Conservation (phyloP, 371 early-diverging fungal genomes). For the Actinomortierella wolfii region DNA sequence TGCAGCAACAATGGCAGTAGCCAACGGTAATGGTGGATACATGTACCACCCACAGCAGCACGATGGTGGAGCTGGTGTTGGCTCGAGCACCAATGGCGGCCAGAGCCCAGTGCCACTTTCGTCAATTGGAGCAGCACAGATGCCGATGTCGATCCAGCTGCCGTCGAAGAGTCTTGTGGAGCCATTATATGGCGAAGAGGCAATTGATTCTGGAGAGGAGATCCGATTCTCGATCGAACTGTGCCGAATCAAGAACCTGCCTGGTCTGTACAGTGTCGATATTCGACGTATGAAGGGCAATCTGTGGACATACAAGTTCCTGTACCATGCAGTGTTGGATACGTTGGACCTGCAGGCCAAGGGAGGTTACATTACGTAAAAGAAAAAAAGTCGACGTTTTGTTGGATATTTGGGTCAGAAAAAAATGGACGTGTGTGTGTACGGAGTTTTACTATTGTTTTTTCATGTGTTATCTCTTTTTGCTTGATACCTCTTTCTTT, state of each 20-base stretch:
- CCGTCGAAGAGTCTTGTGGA: constrained; percentile 24
- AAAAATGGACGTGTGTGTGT: too few relatives aligned
- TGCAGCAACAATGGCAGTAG: too few relatives aligned
- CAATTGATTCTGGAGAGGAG: constrained; percentile 84
- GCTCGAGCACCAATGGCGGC: background rate
- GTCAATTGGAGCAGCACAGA: constrained; percentile 4
- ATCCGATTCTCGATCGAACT: constrained; percentile 86
- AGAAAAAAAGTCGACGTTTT: too few relatives aligned
- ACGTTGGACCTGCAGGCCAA: constrained; percentile 61
- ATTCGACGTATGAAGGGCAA: constrained; percentile 91
- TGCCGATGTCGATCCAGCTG: constrained; percentile 10
- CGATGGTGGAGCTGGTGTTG: background rate
- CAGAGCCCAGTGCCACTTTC: background rate
- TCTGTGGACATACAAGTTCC: constrained; percentile 90
- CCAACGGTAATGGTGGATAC: background rate
- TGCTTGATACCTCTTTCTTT: too few relatives aligned
- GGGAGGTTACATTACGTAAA: constrained; percentile 45
- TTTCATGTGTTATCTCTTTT: too few relatives aligned
- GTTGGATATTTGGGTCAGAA: too few relatives aligned
- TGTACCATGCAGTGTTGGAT: constrained; percentile 78
- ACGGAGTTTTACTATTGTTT: too few relatives aligned
- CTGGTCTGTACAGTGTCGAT: constrained; percentile 89
- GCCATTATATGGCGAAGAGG: constrained; percentile 93
- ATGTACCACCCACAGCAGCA: background rate
- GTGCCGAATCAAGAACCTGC: constrained; percentile 87